phyloP scores from a whole-genome alignment of 2,329 filamentous ascomycete species.

The Penicillium sp. region DNA sequence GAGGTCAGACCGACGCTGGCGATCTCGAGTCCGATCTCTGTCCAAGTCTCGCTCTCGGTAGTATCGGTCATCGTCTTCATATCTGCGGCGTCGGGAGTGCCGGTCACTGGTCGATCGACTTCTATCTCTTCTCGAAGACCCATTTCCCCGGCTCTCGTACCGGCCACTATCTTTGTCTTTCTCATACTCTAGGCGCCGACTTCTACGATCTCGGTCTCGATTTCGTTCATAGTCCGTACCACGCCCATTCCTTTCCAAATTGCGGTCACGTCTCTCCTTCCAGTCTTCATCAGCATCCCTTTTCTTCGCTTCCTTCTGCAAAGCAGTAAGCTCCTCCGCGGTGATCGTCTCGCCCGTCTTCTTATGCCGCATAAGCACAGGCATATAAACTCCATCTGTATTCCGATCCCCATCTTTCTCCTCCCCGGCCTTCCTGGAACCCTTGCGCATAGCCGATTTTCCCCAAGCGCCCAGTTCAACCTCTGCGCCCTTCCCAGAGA shows the following conservation, averaged over 20 bases:
- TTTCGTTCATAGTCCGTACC: constrained; percentile 37
- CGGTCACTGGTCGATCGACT: constrained; percentile 42
- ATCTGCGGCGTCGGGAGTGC: constrained; percentile 41
- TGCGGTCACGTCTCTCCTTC: constrained; percentile 51
- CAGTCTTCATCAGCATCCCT: constrained; percentile 49
- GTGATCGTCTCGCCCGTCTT: constrained; percentile 66
- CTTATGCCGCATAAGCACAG: constrained; percentile 65
- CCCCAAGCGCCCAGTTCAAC: constrained; percentile 83
- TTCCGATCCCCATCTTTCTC: constrained; percentile 48
- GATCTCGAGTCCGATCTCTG: constrained; percentile 38
- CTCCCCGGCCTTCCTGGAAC: constrained; percentile 59
- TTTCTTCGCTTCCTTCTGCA: constrained; percentile 56
- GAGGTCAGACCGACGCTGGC: constrained; percentile 24
- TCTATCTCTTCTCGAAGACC: constrained; percentile 44
- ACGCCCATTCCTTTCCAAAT: constrained; percentile 46
- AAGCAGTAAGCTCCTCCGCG: constrained; percentile 63
- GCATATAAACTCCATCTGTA: constrained; percentile 61
- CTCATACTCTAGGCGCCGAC: constrained; percentile 40
- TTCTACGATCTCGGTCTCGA: constrained; percentile 32
- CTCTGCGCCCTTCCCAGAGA: constrained; percentile 60
- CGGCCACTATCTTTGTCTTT: constrained; percentile 37
- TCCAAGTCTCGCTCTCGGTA: constrained; percentile 35
- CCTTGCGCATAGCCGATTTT: constrained; percentile 61
- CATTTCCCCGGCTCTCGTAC: constrained; percentile 43
- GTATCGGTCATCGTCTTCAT: constrained; percentile 46